Base-by-base conservation (phyloP, 140 eudicot genomes). In the Artemisia princeps region DNA sequence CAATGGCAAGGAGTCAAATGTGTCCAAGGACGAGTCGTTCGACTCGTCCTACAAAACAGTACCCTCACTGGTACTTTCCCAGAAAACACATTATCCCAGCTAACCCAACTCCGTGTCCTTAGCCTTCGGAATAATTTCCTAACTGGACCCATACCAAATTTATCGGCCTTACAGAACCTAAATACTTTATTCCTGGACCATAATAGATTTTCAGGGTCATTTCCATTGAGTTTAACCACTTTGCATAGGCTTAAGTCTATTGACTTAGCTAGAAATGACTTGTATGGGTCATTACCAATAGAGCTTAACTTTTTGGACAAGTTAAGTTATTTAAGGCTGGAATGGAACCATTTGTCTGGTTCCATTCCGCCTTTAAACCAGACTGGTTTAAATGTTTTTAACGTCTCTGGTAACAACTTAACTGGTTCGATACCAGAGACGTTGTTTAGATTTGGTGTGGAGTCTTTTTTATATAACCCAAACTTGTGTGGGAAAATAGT, bases 1-100 rank as follows among this genome's bases (percentile, higher is more conserved):
- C 86, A 77, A 5, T 90, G 97, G 97, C 94, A 68, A 64, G 97
- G 97, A 0, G 95, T 81, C 8, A 87, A 87, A n/a, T 90, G 95
- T 57, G 88, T 68, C 2, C 95, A 87, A 62, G 86, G 90, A 63
- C 88, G 94, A 5, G 86, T 90, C 16, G 94, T 90, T 4, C 90
- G 90, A 8, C 75, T 76, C 73, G 78, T 56, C 22, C 77, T 90
- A 8, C 86, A 72, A 10, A 55, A 77, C 50, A 71, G 51, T 49
- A 75, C 69, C 67, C 76, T 90, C 8, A 79, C 83, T 0, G 97
- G 97, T 46, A 12, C 61, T 55, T 77, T 91, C 74, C 53, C 87
- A 7, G 74, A 87, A 55, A 70, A 78, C 53, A 68, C 95, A 6
- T 64, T 84, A 14, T 28, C 83, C 22, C 74, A 72, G n/a, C 95